Evolutionary conservation across 495 filamentous ascomycete species (phyloP).

Genomic region (Penicillium longicatenatum): DNA sequence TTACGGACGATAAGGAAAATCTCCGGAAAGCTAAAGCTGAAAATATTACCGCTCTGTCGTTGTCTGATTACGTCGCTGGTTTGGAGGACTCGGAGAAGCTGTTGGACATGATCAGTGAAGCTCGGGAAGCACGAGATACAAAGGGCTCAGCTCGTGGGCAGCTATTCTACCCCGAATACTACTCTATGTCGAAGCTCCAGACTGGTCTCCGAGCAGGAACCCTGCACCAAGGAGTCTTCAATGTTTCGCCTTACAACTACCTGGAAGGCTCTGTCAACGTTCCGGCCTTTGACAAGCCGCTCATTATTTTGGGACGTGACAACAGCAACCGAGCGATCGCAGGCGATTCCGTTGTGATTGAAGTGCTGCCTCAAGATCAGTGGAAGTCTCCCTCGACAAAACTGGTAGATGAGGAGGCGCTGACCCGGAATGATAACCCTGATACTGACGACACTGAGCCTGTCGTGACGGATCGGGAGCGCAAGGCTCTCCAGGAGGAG

Average conservation of each 20-base stretch:
- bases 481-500: slow-evolving; percentile 82
- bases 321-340: slow-evolving; percentile 94
- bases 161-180: slow-evolving; percentile 82
- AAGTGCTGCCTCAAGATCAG: slow-evolving; percentile 88
- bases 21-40: slow-evolving; percentile 79
- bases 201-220: slow-evolving; percentile 84
- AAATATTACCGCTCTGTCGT: slow-evolving; percentile 62
- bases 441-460: slow-evolving; percentile 75
- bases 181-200: slow-evolving; percentile 88
- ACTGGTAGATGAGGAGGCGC: slow-evolving; percentile 89
- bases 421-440: slow-evolving; percentile 91
- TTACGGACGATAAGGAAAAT: slow-evolving; percentile 90
- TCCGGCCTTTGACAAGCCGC: slow-evolving; percentile 81
- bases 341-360: slow-evolving; percentile 88
- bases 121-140: slow-evolving; percentile 63
- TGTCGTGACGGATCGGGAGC: slow-evolving; percentile 82
- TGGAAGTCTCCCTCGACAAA: slow-evolving; percentile 96
- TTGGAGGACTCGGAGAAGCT: slow-evolving; percentile 81
- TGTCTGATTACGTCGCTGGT: slow-evolving; percentile 78
- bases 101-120: slow-evolving; percentile 91
- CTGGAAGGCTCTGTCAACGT: slow-evolving; percentile 90
- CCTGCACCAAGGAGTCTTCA: slow-evolving; percentile 91
- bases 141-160: slow-evolving; percentile 62
- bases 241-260: slow-evolving; percentile 97
- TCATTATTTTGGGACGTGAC: slow-evolving; percentile 88